phyloP scores from a whole-genome alignment of 2,329 filamentous ascomycete genomes.

The Diaporthe amygdali region DNA sequence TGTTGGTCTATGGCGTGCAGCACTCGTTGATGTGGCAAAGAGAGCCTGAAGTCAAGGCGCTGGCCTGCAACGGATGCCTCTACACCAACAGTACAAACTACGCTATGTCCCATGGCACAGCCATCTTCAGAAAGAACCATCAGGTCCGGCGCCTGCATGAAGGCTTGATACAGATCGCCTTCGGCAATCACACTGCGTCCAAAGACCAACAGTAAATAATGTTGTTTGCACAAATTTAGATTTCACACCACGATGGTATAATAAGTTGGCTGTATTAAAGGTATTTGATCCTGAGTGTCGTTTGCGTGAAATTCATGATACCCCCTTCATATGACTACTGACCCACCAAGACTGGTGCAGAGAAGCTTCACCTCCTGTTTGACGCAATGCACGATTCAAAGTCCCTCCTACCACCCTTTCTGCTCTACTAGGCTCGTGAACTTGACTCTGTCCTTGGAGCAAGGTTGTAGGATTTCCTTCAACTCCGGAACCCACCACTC shows the following conservation, averaged over 20 bases:
- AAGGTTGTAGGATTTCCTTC: neutral
- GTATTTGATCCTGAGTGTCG: neutral
- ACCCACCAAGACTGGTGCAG: neutral
- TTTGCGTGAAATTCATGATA: neutral
- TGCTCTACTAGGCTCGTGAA: neutral
- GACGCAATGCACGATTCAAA: too few species aligned
- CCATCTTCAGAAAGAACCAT: neutral
- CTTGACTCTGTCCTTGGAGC: neutral
- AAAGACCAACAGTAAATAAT: neutral
- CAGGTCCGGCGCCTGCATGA: neutral
- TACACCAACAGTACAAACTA: neutral
- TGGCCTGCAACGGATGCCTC: neutral
- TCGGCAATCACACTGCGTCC: neutral
- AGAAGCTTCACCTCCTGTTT: too few species aligned
- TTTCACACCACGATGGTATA: neutral
- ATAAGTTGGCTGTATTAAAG: neutral
- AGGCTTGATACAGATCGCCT: neutral
- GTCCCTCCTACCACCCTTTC: neutral
- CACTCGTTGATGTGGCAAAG: too few species aligned
- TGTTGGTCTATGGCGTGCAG: neutral
- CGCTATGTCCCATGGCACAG: neutral
- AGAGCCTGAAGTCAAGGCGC: too few species aligned
- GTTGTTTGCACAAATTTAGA: neutral
- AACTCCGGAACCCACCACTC: slow-evolving; percentile 22
- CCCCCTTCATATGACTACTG: neutral